These are phyloP conservation scores for Vanderwaltozyma polyspora DNA, from an alignment of 805 yeast genomes.

Conservation along the genomic window DNA sequence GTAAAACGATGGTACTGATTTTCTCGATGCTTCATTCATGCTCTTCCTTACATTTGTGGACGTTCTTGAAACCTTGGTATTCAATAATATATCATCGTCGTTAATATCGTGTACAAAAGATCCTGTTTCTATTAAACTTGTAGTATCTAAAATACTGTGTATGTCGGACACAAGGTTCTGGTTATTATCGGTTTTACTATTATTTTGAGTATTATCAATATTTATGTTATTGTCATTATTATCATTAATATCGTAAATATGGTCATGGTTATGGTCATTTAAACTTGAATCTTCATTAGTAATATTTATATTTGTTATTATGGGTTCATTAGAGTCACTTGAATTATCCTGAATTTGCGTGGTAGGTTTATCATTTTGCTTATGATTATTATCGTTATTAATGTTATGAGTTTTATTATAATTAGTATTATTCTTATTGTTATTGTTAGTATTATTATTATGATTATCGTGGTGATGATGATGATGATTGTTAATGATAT, in stretches of 20 bases:
- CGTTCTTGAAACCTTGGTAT: slow-evolving; percentile 21
- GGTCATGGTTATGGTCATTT: neutral
- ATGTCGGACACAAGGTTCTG: neutral
- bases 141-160: slow-evolving; percentile 2
- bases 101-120: slow-evolving; percentile 31
- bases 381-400: no score
- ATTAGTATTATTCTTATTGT: no score
- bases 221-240: neutral
- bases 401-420: no score
- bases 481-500: no score
- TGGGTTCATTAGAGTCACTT: no score
- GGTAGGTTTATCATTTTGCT: no score
- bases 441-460: no score
- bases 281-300: neutral
- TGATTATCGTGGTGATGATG: no score
- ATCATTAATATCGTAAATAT: neutral
- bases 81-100: slow-evolving; percentile 26
- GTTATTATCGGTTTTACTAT: slow-evolving; percentile 1
- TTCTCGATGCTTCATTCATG: slow-evolving; percentile 17
- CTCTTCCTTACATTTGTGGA: slow-evolving; percentile 2
- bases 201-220: neutral
- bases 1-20: slow-evolving; percentile 24
- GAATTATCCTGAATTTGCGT: no score
- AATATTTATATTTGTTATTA: no score
- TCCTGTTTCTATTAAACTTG: slow-evolving; percentile 19